phyloP scores from a whole-genome alignment of 768 basidiomycete genomes.

The Nidularia pulvinata region DNA sequence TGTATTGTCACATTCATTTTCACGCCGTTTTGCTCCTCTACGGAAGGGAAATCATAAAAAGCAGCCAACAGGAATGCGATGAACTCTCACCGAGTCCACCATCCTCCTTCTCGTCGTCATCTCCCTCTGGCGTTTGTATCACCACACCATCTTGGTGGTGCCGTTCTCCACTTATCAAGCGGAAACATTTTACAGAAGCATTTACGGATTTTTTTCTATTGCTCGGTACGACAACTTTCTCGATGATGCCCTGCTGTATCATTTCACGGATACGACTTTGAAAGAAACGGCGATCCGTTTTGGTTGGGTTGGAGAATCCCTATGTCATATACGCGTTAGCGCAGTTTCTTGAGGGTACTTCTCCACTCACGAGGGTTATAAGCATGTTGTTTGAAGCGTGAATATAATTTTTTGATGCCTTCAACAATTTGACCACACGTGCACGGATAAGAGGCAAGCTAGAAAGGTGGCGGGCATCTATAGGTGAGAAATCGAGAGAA shows the following conservation, averaged over 20 bases:
- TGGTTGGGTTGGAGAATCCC: conserved; percentile 78
- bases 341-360: background rate
- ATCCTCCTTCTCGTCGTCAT: conserved; percentile 36
- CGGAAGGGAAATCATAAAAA: conserved; percentile 1
- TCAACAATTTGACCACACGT: conserved; percentile 72
- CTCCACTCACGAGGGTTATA: conserved; percentile 63
- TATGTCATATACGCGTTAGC: conserved; percentile 19
- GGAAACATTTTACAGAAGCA: conserved; percentile 63
- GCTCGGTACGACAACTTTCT: conserved; percentile 71
- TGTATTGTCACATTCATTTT: conserved; percentile 73
- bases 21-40: conserved; percentile 34
- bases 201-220: conserved; percentile 45
- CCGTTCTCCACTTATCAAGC: conserved; percentile 49
- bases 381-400: conserved; percentile 78
- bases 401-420: conserved; percentile 65
- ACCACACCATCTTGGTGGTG: conserved; percentile 32
- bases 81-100: conserved; percentile 5
- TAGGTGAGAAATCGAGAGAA: conserved; percentile 61
- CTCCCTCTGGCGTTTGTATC: conserved; percentile 26
- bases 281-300: conserved; percentile 83
- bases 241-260: conserved; percentile 71
- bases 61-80: background rate
- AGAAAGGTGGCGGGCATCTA: conserved; percentile 77
- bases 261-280: conserved; percentile 73
- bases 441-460: conserved; percentile 72